Percentiles rank a stretch among this genome's conserved stretches.
Evolutionary conservation across 768 basidiomycete species (phyloP).

Genomic region (Hypholoma sublateritium): DNA sequence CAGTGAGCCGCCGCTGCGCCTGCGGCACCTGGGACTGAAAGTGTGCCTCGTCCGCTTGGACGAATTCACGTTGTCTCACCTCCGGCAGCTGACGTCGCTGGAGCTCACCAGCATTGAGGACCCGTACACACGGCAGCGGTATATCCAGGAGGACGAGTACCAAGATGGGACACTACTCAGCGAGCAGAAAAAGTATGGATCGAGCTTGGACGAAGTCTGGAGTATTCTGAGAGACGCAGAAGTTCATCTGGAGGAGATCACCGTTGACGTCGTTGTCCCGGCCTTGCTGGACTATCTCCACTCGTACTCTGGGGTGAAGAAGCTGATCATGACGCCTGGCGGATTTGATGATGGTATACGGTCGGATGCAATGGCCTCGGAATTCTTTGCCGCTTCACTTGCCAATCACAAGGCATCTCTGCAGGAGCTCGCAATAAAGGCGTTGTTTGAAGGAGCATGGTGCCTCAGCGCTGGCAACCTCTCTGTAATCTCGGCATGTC

Average conservation of each 20-base stretch:
- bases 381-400: conserved; percentile 3
- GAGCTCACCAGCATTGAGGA: conserved; percentile 4
- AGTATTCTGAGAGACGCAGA: background rate
- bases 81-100: conserved; percentile 10
- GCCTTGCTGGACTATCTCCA: conserved; percentile 9
- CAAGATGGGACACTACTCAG: background rate
- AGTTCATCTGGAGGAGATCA: conserved; percentile 1
- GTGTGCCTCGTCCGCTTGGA: conserved; percentile 2
- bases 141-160: conserved; percentile 1
- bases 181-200: conserved; percentile 1
- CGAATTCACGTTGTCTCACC: conserved; percentile 9
- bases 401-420: conserved; percentile 6
- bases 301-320: conserved; percentile 12
- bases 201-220: conserved; percentile 6
- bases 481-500: conserved; percentile 5
- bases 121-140: background rate
- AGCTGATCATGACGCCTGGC: background rate
- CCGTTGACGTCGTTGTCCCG: background rate
- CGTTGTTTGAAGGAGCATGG: conserved; percentile 9
- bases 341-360: background rate
- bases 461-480: conserved; percentile 6
- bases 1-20: conserved; percentile 8
- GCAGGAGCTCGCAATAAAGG: conserved; percentile 1
- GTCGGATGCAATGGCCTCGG: conserved; percentile 3
- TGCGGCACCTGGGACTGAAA: conserved; percentile 6